These are phyloP conservation scores for Tetrastigma voinierianum DNA, from an alignment of 164 flowering plant species.

Conservation along the genomic window DNA sequence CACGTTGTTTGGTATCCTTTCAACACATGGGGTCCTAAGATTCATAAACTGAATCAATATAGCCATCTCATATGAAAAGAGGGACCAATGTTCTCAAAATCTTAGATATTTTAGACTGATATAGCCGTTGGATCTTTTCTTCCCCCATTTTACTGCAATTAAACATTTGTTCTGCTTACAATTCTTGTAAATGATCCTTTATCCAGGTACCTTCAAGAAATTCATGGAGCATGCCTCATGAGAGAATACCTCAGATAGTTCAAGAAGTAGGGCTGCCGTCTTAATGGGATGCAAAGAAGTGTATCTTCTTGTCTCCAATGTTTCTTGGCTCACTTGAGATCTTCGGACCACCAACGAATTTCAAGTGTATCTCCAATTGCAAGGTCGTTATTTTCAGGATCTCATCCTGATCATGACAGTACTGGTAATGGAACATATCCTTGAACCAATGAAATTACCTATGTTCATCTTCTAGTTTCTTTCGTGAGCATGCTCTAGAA, in stretches of 20 bases:
- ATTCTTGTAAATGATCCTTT: background rate
- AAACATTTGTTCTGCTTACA: background rate
- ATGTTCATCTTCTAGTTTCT: background rate
- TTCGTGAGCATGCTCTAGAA: background rate
- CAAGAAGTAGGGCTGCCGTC: slow-evolving; percentile 31
- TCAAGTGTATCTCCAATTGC: slow-evolving; percentile 38
- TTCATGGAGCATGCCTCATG: slow-evolving; percentile 28
- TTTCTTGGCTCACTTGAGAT: slow-evolving; percentile 16
- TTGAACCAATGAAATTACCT: background rate
- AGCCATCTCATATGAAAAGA: too few species aligned
- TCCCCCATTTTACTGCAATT: background rate
- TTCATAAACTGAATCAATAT: background rate
- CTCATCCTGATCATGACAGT: slow-evolving; percentile 21
- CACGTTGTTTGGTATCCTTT: too few species aligned
- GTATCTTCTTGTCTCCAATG: slow-evolving; percentile 33
- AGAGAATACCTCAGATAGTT: slow-evolving; percentile 29
- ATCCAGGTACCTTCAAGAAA: slow-evolving; percentile 36
- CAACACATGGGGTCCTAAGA: too few species aligned
- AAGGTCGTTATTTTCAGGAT: slow-evolving; percentile 31
- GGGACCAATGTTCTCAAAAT: background rate
- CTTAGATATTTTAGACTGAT: background rate
- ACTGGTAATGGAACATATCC: slow-evolving; percentile 15
- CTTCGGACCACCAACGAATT: slow-evolving; percentile 16
- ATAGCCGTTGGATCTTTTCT: background rate
- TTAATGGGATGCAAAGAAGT: slow-evolving; percentile 33